phyloP scores from a whole-genome alignment of 345 rosid species.

The Linum trigynum region DNA sequence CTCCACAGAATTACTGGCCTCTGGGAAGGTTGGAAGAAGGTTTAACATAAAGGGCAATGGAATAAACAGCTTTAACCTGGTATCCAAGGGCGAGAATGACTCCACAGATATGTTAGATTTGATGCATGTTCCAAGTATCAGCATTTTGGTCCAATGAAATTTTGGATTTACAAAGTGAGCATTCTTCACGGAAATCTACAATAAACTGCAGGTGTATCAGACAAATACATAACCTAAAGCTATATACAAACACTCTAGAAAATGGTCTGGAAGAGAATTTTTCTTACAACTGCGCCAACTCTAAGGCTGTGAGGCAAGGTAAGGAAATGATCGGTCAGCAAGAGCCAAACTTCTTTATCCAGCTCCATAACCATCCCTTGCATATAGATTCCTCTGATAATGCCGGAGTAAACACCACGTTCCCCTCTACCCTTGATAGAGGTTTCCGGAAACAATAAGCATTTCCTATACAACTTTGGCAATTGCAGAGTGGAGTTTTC shows the following conservation, averaged over 20 bases:
- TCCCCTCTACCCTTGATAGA: conserved; percentile 36
- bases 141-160: conserved; percentile 54
- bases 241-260: background rate
- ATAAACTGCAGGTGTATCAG: background rate
- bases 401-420: conserved; percentile 53
- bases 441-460: conserved; percentile 13
- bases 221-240: background rate
- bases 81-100: conserved; percentile 67
- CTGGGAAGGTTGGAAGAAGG: background rate
- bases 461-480: conserved; percentile 26
- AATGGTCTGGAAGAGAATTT: background rate
- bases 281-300: conserved; percentile 67
- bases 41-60: conserved; percentile 1
- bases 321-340: conserved; percentile 50
- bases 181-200: conserved; percentile 60
- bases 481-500: conserved; percentile 46
- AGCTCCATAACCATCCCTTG: conserved; percentile 75
- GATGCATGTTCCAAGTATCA: conserved; percentile 74
- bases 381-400: conserved; percentile 56
- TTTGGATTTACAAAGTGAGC: conserved; percentile 72
- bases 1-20: background rate
- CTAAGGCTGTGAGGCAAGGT: conserved; percentile 57
- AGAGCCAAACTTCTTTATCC: conserved; percentile 78
- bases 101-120: conserved; percentile 57
- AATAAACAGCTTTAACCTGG: conserved; percentile 38